Evolutionary conservation across 129 eudicot genomes (phyloP), one percentile per base, ranked within the genome.

Genomic region (Pulicaria dysenterica): DNA sequence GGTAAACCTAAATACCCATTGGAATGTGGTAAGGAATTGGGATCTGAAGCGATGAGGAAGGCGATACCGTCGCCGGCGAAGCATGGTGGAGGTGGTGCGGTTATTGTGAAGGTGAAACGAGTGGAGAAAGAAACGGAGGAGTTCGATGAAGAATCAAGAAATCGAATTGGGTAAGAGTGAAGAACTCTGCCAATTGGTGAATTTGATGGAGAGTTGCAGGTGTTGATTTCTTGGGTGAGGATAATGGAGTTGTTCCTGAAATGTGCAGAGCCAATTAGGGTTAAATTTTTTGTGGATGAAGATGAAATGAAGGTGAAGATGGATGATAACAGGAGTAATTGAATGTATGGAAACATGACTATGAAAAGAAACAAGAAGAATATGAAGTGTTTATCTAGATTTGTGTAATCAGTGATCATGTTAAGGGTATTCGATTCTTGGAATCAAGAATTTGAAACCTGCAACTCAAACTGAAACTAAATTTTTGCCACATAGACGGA

Each of bases 11-110:
- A 47, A 44, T 60, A 73, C 13, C 89, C 89, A 24, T 83, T 73
- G 13, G 68, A 36, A 16, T 54, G 69, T 6, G 79, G 80, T 7
- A 80, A 45, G 13, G 84, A 74, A 15, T 55, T 71, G 10, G 58
- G 66, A 51, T 76, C 71, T 2, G 88, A 83, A 46, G 86, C 74
- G 77, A 88, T 78, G 56, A 88, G 61, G 73, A 88, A 88, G 5
- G 86, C 84, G 37, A 88, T 34, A 0, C 95, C 95, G 19, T 85
- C 95, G 19, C 95, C 95, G 42, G 72, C 46, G 45, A 82, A 75
- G 75, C 88, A 87, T 5, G 82, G 70, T 46, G 81, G 67, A n/a
- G 59, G 24, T 16, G 80, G 73, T 3, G 79, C 73, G 49, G 37
- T 36, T 56, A 85, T 77, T 37, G 64, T 67, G 84, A 85, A 85